phyloP scores from a whole-genome alignment of 306 rosid genomes.

The Ceratonia siliqua region DNA sequence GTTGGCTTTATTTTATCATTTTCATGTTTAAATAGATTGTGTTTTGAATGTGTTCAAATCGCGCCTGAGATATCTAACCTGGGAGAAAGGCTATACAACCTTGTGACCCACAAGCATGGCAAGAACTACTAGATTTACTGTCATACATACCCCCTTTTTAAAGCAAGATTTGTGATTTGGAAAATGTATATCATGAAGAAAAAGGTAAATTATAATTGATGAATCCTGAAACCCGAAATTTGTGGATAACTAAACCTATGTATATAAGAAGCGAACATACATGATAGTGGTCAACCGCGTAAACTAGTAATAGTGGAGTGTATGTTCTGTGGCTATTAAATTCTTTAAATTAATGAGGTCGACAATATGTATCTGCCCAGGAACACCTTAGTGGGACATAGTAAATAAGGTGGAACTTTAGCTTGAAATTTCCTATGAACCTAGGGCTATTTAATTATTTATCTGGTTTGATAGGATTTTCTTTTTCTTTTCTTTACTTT shows the following conservation, averaged over 20 bases:
- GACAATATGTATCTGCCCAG: neutral
- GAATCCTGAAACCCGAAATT: neutral
- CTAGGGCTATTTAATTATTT: conserved; percentile 1
- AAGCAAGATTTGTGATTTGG: conserved; percentile 2
- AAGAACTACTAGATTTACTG: conserved; percentile 3
- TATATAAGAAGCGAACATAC: neutral
- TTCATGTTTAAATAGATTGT: neutral
- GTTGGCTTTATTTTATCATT: neutral
- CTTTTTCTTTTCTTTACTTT: neutral
- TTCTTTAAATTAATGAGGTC: neutral
- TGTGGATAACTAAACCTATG: neutral
- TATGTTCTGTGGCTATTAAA: neutral
- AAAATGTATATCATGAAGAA: neutral
- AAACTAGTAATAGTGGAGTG: neutral
- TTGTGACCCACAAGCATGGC: conserved; percentile 11
- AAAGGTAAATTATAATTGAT: neutral
- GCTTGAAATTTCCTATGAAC: neutral
- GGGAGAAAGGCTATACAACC: neutral
- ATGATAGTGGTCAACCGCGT: neutral
- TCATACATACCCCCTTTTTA: neutral
- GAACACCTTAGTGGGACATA: no score
- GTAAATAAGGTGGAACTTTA: neutral
- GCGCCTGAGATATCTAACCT: conserved; percentile 2
- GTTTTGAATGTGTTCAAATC: neutral
- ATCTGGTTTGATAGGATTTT: neutral